Evolutionary conservation across 108 stramenopile genomes (phyloP), one percentile per base, ranked within the genome.

Genomic region (Skeletonema costatum): DNA sequence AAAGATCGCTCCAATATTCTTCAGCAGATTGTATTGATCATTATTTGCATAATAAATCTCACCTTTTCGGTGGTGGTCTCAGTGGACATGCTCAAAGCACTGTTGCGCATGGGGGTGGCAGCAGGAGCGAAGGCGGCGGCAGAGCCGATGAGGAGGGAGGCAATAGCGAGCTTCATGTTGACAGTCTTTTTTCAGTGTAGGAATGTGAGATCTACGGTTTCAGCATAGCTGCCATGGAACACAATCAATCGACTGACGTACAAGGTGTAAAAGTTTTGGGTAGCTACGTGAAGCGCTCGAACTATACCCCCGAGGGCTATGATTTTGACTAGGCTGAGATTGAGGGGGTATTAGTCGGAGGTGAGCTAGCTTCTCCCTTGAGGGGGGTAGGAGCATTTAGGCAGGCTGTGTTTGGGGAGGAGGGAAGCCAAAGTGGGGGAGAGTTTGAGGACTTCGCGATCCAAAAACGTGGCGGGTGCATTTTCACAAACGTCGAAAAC

Each of bases 1-100:
- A 48, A 60, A 21, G 19, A 42, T 75, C 42, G 39, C 13, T 62
- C 13, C 60, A 21, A 70, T 36, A 64, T 67, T 13, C 17, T 9
- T 25, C n/a, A 25, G 66, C 39, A 41, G 11, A 41, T 41, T 41
- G 39, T 11, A 25, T 39, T 19, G n/a, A 75, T 17, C n/a, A n/a
- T n/a, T 35, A 71, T 65, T 71, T 36, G 25, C 66, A 69, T 39
- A 11, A 31, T 21, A 25, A 10, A 32, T 39, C 73, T 61, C 59
- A 61, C 46, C 61, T 33, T 39, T 64, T 87, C 88, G 48, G 83
- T 74, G 50, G 81, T 71, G 58, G 83, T 80, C 66, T 90, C 87
- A 51, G 85, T 88, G 68, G 83, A 79, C 90, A 92, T 89, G 62
- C 83, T 76, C 53, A 92, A 68, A 66, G 38, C 38, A 39, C 38